These are phyloP conservation scores for Micromonas pusilla DNA, from an alignment of 139 green algal species.

Conservation along the genomic window DNA sequence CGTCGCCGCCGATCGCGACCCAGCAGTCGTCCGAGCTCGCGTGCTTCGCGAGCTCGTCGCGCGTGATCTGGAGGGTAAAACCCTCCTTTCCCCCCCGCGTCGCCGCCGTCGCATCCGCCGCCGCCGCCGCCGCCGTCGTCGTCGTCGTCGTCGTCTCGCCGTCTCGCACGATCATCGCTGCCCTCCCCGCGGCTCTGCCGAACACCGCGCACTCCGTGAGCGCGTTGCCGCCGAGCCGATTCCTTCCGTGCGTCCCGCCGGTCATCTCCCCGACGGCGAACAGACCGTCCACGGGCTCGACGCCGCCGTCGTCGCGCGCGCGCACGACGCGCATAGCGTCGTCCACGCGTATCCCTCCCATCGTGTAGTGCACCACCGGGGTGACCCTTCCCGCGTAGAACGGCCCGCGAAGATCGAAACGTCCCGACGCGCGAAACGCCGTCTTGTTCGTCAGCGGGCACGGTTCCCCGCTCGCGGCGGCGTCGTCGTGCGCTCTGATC, in stretches of 20 bases:
- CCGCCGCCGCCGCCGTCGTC: not conserved
- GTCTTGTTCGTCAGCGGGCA: slow-evolving; percentile 35
- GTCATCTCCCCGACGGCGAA: slow-evolving; percentile 64
- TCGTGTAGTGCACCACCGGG: slow-evolving; percentile 43
- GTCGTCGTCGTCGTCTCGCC: too few species aligned
- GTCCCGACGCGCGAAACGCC: slow-evolving; percentile 31
- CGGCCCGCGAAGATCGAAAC: slow-evolving; percentile 21
- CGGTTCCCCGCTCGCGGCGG: not conserved
- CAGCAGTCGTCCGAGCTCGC: slow-evolving; percentile 34
- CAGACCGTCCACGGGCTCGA: slow-evolving; percentile 48
- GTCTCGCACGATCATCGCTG: too few species aligned
- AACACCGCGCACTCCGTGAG: slow-evolving; percentile 31
- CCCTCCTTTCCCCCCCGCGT: not conserved
- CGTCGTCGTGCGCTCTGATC: not conserved
- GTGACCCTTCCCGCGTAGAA: slow-evolving; percentile 36
- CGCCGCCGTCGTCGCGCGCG: slow-evolving; percentile 6
- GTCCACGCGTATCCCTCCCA: slow-evolving; percentile 40
- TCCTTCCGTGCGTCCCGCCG: slow-evolving; percentile 18
- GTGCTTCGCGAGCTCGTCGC: slow-evolving; percentile 28
- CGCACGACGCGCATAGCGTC: slow-evolving; percentile 30
- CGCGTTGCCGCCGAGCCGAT: slow-evolving; percentile 29
- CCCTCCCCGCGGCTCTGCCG: too few species aligned
- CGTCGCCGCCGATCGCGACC: slow-evolving; percentile 32
- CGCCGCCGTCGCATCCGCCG: slow-evolving; percentile 5
- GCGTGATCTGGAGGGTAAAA: too few species aligned